Percentiles rank a stretch among this genome's conserved stretches.
Conservation (phyloP, 2,329 filamentous ascomycete species). For the Fusarium gaditjirri region DNA sequence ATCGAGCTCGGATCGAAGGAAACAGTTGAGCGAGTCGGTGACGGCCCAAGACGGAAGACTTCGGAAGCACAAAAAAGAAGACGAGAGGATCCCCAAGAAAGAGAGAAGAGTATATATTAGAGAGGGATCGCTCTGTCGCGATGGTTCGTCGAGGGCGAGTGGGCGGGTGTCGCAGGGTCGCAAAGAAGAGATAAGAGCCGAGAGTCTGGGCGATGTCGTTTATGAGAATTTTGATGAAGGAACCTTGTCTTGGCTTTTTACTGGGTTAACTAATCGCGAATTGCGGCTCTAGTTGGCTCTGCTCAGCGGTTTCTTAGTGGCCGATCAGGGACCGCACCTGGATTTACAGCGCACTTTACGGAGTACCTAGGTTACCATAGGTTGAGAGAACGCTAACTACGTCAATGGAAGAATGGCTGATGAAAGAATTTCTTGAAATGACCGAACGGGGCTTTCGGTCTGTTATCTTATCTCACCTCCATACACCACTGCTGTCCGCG, state of each 20-base stretch:
- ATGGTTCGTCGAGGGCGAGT: conserved; percentile 1
- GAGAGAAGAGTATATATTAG: background rate
- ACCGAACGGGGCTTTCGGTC: background rate
- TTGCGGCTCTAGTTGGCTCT: conserved; percentile 33
- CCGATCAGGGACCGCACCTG: conserved; percentile 6
- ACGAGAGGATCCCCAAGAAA: conserved; percentile 21
- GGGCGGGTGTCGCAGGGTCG: conserved; percentile 29
- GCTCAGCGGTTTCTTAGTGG: conserved; percentile 28
- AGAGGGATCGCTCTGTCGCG: conserved; percentile 19
- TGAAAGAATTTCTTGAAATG: conserved; percentile 27
- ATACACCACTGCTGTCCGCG: background rate
- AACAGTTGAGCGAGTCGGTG: conserved; percentile 11
- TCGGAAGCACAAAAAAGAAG: conserved; percentile 15
- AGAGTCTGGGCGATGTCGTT: conserved; percentile 26
- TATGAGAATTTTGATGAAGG: conserved; percentile 37
- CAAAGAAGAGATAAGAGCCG: conserved; percentile 22
- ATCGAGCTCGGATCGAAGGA: conserved; percentile 6
- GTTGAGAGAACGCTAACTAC: background rate
- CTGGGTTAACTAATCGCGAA: conserved; percentile 23
- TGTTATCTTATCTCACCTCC: conserved; percentile 13
- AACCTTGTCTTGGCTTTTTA: conserved; percentile 11
- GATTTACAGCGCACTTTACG: conserved; percentile 8
- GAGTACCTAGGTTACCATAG: background rate
- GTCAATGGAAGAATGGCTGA: background rate
- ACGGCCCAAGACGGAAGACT: conserved; percentile 22